Evolutionary conservation across 148 eudicot genomes (phyloP), one percentile per base, ranked within the genome.

Genomic region (Diospyros kaki): DNA sequence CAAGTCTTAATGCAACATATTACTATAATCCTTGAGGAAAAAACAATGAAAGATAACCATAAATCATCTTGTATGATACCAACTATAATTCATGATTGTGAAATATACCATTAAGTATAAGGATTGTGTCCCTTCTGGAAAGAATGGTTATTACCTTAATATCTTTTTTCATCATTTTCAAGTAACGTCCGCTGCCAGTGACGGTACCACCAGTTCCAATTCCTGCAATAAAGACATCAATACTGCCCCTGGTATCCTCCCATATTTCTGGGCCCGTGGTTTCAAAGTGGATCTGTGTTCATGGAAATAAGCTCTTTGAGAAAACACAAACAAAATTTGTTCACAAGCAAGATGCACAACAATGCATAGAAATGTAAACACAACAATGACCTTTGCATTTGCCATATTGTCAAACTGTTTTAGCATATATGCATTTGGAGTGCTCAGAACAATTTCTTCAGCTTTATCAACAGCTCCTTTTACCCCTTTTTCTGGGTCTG

Each of bases 201-300:
- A 91, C 69, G 40, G 97, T 89, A 65, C 28, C 28, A 28, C 28
- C 28, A 28, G 28, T 28, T 28, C 28, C 28, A 28, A 28, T 28
- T 28, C 28, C 93, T 93, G 54, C 89, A 68, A 91, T 89, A 75
- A 89, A 66, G 54, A 85, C 76, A 73, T 87, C 92, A 64, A 88
- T 87, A 75, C 76, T 83, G 46, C 97, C 93, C 74, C 77, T 66
- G 42, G 97, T 87, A 79, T 88, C 90, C 71, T 89, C 90, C 97
- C 93, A 91, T 77, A 89, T 91, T 78, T 91, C 93, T 18, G 97
- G 97, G 70, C 97, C 97, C 10, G 97, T 91, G 61, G 89, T 89
- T 72, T 91, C 91, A 75, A 82, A 91, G 82, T 91, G 93, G 73
- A 89, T 68, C 97, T 91, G 83, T 72, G 74, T 28, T 28, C 28